Base-by-base conservation (phyloP, 2,329 filamentous ascomycete genomes). In the Neofusicoccum laricinum region DNA sequence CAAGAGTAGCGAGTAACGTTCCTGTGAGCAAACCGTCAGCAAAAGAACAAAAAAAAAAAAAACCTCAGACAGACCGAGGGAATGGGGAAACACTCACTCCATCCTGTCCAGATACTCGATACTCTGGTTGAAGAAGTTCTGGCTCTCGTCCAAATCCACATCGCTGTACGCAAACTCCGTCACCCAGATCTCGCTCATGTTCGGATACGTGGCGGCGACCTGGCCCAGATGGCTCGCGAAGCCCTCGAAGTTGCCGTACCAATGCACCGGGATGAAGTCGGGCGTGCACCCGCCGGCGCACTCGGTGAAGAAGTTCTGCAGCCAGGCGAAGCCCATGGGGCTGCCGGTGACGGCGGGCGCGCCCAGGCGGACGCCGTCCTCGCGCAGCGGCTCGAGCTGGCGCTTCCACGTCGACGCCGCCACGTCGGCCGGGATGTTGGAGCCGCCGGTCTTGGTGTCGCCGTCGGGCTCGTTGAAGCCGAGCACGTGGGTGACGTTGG, bases 391-490 rank as follows among this genome's bases (percentile, higher is more conserved):
- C 68, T 90, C 84, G 64, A 95, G 86, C 71, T 92, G 87, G 45
- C 81, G 80, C 36, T 89, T 86, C 90, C 90, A 95, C 7, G 86
- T 82, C 61, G 82, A 74, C 1, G 91, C 91, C 0, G 91, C 91
- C 1, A 77, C 73, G 8, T 79, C 73, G 0, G 90, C 86, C 1
- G 80, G 72, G 21, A 93, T 78, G 67, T 85, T 79, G 67, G 85
- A 89, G 3, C 91, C 91, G 45, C 89, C 89, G 8, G 79, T 82
- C 1, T 72, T 70, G 1, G 71, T 68, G 2, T 79, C 74, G 15
- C 84, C 86, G 71, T 94, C 90, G 0, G 91, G 91, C 73, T 95
- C 91, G 76, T 95, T 94, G 81, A 93, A 93, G 32, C 81, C 84
- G n/a, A 94, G 79, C 2, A 91, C 85, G 70, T 91, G 85, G 12